Base-by-base conservation (phyloP, 257 asterid species). In the Penstemon eatonii region DNA sequence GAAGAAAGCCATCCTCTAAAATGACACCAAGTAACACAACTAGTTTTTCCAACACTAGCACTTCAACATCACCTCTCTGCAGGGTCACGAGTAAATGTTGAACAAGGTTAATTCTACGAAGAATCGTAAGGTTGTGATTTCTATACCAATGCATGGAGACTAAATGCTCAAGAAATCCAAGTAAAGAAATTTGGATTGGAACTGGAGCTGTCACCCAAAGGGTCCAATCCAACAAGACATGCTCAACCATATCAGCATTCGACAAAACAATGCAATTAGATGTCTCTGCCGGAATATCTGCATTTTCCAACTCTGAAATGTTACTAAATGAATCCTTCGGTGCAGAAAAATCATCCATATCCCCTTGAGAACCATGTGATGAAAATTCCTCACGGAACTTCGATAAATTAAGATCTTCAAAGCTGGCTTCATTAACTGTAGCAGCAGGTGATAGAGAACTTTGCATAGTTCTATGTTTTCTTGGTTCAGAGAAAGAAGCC, bases 71-170 rank as follows among this genome's bases (percentile, higher is more conserved):
- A 50, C 99, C 99, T 80, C 99, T 86, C 81, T 94, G 97, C 74
- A 94, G 80, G 65, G 99, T 94, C 70, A 94, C 99, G 3, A 91
- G 90, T 74, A 94, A 84, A 69, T 94, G 97, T 71, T 94, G 97
- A 73, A 94, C 99, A 73, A 94, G 99, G 80, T 94, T 91, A 72
- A 94, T 91, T 80, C 87, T 82, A 58, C 99, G 99, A 40, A 94
- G 87, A 76, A 94, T 87, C 45, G 99, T 91, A 74, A 94, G 90
- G 79, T 94, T 94, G 79, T 94, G 99, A 78, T 91, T 89, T 79
- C 99, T 86, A 75, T 94, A 94, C 99, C 99, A 91, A 74, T 94
- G 99, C 99, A 94, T 94, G 75, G 99, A 94, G 76, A 94, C 99
- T 6, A 94, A 85, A 82, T 91, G 96, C 89, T 94, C 99, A 73